Percentiles rank a stretch among this genome's conserved stretches.
phyloP scores from a whole-genome alignment of 2,329 filamentous ascomycete species.

The Cucurbitaria berberidis region DNA sequence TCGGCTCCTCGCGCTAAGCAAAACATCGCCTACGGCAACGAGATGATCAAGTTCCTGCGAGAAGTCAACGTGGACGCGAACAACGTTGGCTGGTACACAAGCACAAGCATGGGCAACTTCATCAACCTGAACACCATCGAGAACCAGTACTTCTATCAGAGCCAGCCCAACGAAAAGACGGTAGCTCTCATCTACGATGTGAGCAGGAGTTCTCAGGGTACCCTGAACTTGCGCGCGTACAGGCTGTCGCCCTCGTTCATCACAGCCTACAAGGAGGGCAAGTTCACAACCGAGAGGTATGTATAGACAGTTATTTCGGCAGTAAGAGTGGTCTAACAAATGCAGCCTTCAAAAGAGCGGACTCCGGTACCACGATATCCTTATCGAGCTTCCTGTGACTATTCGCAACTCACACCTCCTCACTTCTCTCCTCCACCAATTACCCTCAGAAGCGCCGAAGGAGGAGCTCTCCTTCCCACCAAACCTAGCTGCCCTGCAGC shows the following conservation, averaged over 20 bases:
- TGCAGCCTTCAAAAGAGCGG: slow-evolving; percentile 89
- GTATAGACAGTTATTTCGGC: slow-evolving; percentile 57
- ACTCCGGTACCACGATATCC: slow-evolving; percentile 90
- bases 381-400: slow-evolving; percentile 85
- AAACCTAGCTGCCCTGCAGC: slow-evolving; percentile 78
- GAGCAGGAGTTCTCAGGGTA: slow-evolving; percentile 91
- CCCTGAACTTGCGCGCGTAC: slow-evolving; percentile 88
- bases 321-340: slow-evolving; percentile 17
- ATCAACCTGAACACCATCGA: slow-evolving; percentile 94
- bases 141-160: slow-evolving; percentile 98
- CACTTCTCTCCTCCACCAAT: slow-evolving; percentile 92
- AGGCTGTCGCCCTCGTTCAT: slow-evolving; percentile 87
- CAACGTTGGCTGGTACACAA: slow-evolving; percentile 98
- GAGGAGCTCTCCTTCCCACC: slow-evolving; percentile 76
- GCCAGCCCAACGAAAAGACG: slow-evolving; percentile 82
- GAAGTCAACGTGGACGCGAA: slow-evolving; percentile 99
- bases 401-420: slow-evolving; percentile 98
- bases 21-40: slow-evolving; percentile 85
- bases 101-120: slow-evolving; percentile 98
- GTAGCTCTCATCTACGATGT: slow-evolving; percentile 94
- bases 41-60: slow-evolving; percentile 96
- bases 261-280: slow-evolving; percentile 91
- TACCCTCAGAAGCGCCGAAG: slow-evolving; percentile 70
- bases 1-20: slow-evolving; percentile 91
- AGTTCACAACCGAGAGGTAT: slow-evolving; percentile 95